These are phyloP conservation scores for Bothriochloa decipiens DNA, from an alignment of 176 grass and related monocot species.

Conservation along the genomic window DNA sequence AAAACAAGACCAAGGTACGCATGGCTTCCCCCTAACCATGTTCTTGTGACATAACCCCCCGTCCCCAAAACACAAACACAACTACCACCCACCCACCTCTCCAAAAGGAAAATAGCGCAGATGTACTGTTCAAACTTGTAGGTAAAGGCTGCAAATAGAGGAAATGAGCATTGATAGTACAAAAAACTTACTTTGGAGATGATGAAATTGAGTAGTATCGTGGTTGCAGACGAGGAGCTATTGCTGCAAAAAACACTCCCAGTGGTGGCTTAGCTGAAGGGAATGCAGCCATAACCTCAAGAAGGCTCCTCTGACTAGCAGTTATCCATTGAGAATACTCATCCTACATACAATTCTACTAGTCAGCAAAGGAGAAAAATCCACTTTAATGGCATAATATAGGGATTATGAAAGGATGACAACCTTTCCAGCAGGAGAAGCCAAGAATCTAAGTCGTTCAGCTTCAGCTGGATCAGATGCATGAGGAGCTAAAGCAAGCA, in stretches of 20 bases:
- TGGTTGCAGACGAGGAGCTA: conserved; percentile 84
- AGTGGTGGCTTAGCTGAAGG: conserved; percentile 82
- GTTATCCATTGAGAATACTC: conserved; percentile 93
- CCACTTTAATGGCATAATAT: not conserved
- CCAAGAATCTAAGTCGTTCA: conserved; percentile 73
- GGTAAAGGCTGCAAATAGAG: not conserved
- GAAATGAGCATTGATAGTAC: not conserved
- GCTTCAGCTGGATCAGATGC: conserved; percentile 72
- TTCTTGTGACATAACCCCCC: not conserved
- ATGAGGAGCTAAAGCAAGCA: conserved; percentile 79
- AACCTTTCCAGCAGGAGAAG: conserved; percentile 96
- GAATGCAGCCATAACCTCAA: conserved; percentile 90
- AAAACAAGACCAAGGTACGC: not conserved
- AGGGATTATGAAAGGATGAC: conserved; percentile 13
- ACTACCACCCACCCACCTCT: not conserved
- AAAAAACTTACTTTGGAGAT: conserved; percentile 67
- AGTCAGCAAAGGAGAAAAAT: conserved; percentile 21
- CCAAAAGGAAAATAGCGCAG: not conserved
- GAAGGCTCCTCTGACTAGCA: conserved; percentile 81
- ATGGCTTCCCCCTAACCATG: not conserved
- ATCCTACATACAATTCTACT: conserved; percentile 52
- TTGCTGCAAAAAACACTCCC: conserved; percentile 83
- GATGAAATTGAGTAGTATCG: conserved; percentile 95
- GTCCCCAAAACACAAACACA: not conserved
- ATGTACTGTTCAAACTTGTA: conserved; percentile 18